phyloP scores from a whole-genome alignment of 2,329 filamentous ascomycete genomes.

The Helotiales sp. region DNA sequence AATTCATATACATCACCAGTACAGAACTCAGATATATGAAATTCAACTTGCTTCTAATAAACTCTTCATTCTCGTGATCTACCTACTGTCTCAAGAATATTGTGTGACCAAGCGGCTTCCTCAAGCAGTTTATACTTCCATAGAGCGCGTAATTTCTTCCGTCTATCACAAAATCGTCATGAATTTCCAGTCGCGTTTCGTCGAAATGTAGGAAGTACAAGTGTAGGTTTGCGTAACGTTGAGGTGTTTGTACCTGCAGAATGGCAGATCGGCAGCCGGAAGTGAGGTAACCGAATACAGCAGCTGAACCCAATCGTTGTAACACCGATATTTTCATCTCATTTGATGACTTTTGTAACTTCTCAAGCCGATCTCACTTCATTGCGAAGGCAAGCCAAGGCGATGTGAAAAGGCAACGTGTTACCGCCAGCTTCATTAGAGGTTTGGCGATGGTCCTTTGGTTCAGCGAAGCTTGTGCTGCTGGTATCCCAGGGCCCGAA shows the following conservation, averaged over 20 bases:
- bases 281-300: neutral
- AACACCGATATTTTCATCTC: neutral
- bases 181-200: neutral
- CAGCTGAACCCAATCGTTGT: neutral
- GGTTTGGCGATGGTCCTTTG: too few species aligned
- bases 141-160: too few species aligned
- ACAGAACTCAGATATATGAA: neutral
- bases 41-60: neutral
- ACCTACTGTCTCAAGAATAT: too few species aligned
- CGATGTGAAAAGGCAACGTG: too few species aligned
- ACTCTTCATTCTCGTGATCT: too few species aligned
- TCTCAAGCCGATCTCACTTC: neutral
- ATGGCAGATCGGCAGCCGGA: neutral
- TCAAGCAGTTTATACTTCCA: too few species aligned
- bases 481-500: too few species aligned
- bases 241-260: neutral
- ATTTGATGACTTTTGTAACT: neutral
- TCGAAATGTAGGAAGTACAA: neutral
- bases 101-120: too few species aligned
- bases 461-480: too few species aligned
- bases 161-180: too few species aligned
- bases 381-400: neutral
- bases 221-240: neutral
- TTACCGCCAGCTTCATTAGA: too few species aligned
- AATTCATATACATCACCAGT: constrained; percentile 1